Evolutionary conservation across 2,329 filamentous ascomycete species (phyloP).

Genomic region (Aspergillus unguis): DNA sequence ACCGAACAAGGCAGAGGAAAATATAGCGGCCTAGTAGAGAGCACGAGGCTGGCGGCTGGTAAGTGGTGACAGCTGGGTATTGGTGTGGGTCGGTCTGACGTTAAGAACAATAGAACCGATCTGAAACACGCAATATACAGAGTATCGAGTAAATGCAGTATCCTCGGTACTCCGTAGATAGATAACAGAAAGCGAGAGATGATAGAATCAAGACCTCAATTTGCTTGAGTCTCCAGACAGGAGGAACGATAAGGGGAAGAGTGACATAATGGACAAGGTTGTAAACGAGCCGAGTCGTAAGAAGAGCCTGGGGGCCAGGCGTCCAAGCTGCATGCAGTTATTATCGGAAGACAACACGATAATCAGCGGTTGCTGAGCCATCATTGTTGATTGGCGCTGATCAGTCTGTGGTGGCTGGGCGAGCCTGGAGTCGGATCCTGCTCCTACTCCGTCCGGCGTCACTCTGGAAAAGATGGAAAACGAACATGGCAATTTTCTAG

Average conservation of each 20-base stretch:
- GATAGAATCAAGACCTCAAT: neutral
- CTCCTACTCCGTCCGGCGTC: no score
- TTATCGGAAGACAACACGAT: slow-evolving; percentile 5
- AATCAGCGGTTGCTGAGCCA: slow-evolving; percentile 1
- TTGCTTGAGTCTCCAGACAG: neutral
- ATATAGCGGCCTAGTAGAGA: slow-evolving; percentile 1
- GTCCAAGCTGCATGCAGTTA: slow-evolving; percentile 4
- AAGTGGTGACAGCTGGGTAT: neutral
- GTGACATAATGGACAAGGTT: neutral
- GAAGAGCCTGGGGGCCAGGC: neutral
- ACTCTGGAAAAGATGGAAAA: no score
- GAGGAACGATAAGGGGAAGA: neutral
- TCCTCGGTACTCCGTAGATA: neutral
- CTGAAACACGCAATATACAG: neutral
- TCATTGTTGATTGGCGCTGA: slow-evolving; percentile 3
- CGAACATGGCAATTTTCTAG: no score
- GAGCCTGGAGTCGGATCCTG: neutral
- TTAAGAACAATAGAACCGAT: neutral
- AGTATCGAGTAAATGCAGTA: neutral
- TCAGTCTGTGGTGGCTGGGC: slow-evolving; percentile 5
- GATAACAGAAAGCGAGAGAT: neutral
- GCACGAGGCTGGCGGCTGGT: slow-evolving; percentile 6
- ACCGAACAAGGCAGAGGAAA: slow-evolving; percentile 1
- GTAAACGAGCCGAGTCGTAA: neutral
- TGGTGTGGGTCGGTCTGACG: slow-evolving; percentile 7